A percentile compares a stretch with the other conserved stretches of the same genome.
These are phyloP conservation scores for Phlebiopsis flavidoalba DNA, from an alignment of 768 basidiomycete genomes.

Conservation along the genomic window DNA sequence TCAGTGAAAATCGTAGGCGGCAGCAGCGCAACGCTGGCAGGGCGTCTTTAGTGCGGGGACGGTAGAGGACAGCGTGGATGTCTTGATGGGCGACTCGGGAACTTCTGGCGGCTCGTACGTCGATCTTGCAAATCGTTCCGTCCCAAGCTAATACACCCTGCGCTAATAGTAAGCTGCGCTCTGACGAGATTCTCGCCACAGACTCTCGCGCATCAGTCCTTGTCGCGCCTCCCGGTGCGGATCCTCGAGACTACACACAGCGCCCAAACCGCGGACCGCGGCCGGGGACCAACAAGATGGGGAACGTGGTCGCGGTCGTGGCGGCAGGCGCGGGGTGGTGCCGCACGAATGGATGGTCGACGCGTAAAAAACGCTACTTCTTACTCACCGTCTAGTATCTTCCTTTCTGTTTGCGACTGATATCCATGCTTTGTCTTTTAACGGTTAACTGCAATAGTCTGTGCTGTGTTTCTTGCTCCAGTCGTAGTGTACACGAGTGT, in stretches of 20 bases:
- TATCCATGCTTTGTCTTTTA: neutral
- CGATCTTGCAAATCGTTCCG: neutral
- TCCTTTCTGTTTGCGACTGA: neutral
- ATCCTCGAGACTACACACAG: conserved; percentile 48
- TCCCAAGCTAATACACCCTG: neutral
- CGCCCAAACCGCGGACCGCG: conserved; percentile 20
- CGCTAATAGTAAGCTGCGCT: conserved; percentile 70
- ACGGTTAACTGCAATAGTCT: neutral
- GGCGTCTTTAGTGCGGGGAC: conserved; percentile 51
- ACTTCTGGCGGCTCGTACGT: conserved; percentile 53
- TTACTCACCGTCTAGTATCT: neutral
- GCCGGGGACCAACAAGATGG: no score
- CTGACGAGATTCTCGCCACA: conserved; percentile 64
- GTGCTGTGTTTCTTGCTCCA: neutral
- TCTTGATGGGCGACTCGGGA: conserved; percentile 48
- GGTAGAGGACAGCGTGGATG: conserved; percentile 31
- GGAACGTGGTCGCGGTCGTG: conserved; percentile 30
- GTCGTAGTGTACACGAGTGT: neutral
- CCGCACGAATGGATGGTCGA: conserved; percentile 52
- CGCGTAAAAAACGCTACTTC: conserved; percentile 15
- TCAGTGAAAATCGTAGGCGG: conserved; percentile 61
- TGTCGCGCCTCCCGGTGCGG: conserved; percentile 60
- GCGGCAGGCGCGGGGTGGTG: conserved; percentile 33
- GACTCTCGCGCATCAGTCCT: conserved; percentile 66
- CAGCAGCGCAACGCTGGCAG: conserved; percentile 47